Percentiles rank a stretch among this genome's conserved stretches.
These are phyloP conservation scores for Mimosa pudica DNA, from an alignment of 306 rosid genomes.

Conservation along the genomic window DNA sequence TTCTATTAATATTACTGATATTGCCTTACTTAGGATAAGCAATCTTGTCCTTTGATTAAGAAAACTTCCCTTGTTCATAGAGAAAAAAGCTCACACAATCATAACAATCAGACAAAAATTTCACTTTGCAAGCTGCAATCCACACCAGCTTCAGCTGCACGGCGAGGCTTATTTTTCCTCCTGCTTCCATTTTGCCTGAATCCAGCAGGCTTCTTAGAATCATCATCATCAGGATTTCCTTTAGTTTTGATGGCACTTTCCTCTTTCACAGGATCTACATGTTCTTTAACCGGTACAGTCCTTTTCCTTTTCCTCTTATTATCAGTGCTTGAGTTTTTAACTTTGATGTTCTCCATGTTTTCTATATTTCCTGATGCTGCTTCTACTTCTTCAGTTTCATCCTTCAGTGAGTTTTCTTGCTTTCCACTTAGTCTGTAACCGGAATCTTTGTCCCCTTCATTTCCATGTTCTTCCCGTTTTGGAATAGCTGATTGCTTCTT, in stretches of 20 bases:
- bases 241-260: constrained; percentile 49
- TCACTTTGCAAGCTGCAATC: constrained; percentile 58
- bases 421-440: constrained; percentile 62
- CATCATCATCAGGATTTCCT: constrained; percentile 49
- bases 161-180: constrained; percentile 82
- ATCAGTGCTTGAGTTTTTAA: constrained; percentile 42
- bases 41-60: constrained; percentile 25
- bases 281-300: constrained; percentile 51
- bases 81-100: neutral
- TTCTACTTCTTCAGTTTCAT: constrained; percentile 56
- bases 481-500: constrained; percentile 57
- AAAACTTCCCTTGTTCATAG: constrained; percentile 32
- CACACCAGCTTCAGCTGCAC: constrained; percentile 95
- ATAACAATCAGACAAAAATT: constrained; percentile 26
- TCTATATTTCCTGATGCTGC: constrained; percentile 47
- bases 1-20: too few relatives aligned
- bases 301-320: constrained; percentile 66
- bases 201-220: constrained; percentile 59
- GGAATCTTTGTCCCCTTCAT: constrained; percentile 59
- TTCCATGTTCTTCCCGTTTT: constrained; percentile 53
- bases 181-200: constrained; percentile 84
- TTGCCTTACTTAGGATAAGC: constrained; percentile 28
- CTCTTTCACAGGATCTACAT: constrained; percentile 49
- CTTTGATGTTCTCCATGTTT: constrained; percentile 50
- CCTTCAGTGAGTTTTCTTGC: constrained; percentile 53